Evolutionary conservation across 1,284 basidiomycete species (phyloP), one percentile per base, ranked within the genome.

Genomic region (Peniophora sp.): DNA sequence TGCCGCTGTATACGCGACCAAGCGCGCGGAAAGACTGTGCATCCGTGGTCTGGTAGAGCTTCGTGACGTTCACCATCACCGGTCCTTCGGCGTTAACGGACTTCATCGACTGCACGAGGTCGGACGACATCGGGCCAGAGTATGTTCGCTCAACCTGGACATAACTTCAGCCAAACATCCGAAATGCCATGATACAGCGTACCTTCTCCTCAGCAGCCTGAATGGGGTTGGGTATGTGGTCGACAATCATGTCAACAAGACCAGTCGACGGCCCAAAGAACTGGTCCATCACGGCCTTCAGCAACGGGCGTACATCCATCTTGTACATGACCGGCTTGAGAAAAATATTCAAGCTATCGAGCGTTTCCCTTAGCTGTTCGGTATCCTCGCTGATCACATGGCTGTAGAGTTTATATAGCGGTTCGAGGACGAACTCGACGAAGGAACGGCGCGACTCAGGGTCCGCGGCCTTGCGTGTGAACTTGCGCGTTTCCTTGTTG

Each of bases 331-430:
- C 77, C 0, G 93, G 89, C 69, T 96, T 97, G 58, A 99, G 73
- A 47, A 81, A 78, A 61, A 99, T 99, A 3, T 85, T 83, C 35
- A 99, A 75, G 14, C 75, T 73, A 6, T 74, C 74, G n/a, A 99
- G 74, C 1, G 95, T 98, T 49, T 75, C 76, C 63, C 85, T 88
- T 46, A 99, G 77, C 36, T 78, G 76, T 10, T 89, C 90, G 0
- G 88, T 88, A 59, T 98, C 92, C 64, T 94, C 89, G 58, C 93
- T 95, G 48, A 99, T 71, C 2, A 98, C 97, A 65, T 92, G 78
- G 54, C 88, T 93, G 70, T 99, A 99, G 34, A 99, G 78, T 73
- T 99, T 99, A 76, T 99, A 99, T 47, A 99, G 68, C 11, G 97
- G 97, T 57, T 96, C 93, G 57, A 99, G 74, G 59, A 99, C 87